Evolutionary conservation across 2,329 filamentous ascomycete species (phyloP).

Genomic region (Hirsutella thompsonii): DNA sequence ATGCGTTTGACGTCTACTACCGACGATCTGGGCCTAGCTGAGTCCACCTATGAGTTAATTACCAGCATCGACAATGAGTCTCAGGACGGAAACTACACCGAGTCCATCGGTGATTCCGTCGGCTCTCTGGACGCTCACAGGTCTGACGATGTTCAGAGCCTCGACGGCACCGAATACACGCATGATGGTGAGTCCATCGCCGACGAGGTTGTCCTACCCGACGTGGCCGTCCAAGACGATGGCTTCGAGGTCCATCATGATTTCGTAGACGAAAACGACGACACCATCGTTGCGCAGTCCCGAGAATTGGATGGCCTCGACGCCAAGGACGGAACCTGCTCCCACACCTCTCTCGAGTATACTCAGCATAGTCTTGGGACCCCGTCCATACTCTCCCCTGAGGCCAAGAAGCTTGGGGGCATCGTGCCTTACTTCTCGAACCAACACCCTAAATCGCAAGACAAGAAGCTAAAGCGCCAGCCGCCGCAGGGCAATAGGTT

Average conservation of each 20-base stretch:
- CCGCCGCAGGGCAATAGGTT: conserved; percentile 5
- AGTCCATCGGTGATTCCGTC: conserved; percentile 35
- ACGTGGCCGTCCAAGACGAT: not conserved
- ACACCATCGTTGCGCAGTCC: not conserved
- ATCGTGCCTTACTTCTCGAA: not conserved
- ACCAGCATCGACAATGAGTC: conserved; percentile 38
- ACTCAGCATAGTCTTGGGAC: conserved; percentile 33
- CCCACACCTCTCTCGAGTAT: conserved; percentile 31
- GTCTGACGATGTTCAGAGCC: conserved; percentile 38
- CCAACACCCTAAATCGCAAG: not conserved
- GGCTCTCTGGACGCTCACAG: conserved; percentile 35
- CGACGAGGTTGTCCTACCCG: conserved; percentile 15
- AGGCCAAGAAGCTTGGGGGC: conserved; percentile 13
- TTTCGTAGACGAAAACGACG: not conserved
- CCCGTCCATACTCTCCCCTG: conserved; percentile 26
- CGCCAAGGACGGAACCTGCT: conserved; percentile 25
- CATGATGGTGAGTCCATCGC: conserved; percentile 27
- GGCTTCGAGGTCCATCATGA: not conserved
- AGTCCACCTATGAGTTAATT: conserved; percentile 46
- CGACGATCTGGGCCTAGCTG: conserved; percentile 38
- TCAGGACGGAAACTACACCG: conserved; percentile 33
- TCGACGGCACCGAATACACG: conserved; percentile 34
- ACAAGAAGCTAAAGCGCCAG: not conserved
- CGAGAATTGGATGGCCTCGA: conserved; percentile 8
- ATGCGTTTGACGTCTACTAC: conserved; percentile 31